Evolutionary conservation across 2,329 filamentous ascomycete genomes (phyloP).

Genomic region (Fusarium praegraminearum): DNA sequence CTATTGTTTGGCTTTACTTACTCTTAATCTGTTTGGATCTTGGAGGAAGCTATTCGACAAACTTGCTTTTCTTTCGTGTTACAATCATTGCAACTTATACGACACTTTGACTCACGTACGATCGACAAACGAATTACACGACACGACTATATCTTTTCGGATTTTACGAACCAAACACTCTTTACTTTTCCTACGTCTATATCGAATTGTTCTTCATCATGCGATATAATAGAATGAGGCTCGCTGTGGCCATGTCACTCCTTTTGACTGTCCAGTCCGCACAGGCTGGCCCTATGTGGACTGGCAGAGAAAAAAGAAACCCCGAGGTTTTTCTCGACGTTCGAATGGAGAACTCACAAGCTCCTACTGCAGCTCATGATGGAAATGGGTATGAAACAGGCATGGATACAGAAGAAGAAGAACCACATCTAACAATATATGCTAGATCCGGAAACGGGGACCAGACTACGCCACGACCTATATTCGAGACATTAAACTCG

Average conservation of each 20-base stretch:
- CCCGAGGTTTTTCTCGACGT: conserved; percentile 33
- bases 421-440: conserved; percentile 22
- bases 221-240: conserved; percentile 35
- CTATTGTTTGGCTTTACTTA: conserved; percentile 4
- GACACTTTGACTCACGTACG: conserved; percentile 27
- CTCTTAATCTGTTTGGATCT: conserved; percentile 31
- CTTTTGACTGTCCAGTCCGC: conserved; percentile 48
- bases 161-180: conserved; percentile 16
- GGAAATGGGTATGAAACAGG: conserved; percentile 33
- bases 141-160: conserved; percentile 14
- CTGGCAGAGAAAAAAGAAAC: conserved; percentile 44
- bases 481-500: conserved; percentile 45
- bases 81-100: conserved; percentile 20
- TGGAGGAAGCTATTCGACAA: conserved; percentile 15
- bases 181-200: conserved; percentile 10
- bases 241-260: conserved; percentile 45
- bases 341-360: conserved; percentile 27
- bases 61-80: conserved; percentile 11
- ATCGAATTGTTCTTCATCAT: conserved; percentile 32
- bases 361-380: conserved; percentile 35
- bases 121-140: conserved; percentile 23
- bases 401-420: neutral
- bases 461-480: conserved; percentile 43
- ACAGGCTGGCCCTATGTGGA: conserved; percentile 54
- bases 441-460: conserved; percentile 27